Base-by-base conservation (phyloP, 371 early-diverging fungal species). In the Dipsacomyces acuminosporus region DNA sequence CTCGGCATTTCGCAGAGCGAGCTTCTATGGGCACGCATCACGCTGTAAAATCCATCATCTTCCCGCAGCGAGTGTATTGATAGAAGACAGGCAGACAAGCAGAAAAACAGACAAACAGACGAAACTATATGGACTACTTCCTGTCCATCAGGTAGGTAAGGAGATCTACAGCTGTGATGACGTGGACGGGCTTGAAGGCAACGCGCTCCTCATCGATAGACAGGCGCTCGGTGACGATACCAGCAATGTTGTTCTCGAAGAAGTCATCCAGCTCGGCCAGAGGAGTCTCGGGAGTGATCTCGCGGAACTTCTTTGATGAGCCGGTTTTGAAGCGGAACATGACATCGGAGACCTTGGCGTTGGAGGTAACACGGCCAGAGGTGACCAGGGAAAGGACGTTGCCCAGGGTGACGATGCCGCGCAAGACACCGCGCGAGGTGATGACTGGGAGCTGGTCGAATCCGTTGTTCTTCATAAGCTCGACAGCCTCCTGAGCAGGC, bases 381-480 rank as follows among this genome's bases (percentile, higher is more conserved):
- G 90, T 80, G 45, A 95, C 75, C 43, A 90, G 87, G 22, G 92
- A 84, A 21, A 95, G 80, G 41, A 92, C 74, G 74, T 91, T 87
- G 36, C 94, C 90, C 59, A 94, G 78, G 24, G 93, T 93, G 33
- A 93, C 83, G 51, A 93, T 73, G 21, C 96, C 96, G 47, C 83
- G 82, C 34, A 93, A 71, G 21, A 78, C 73, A 9, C 80, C 75
- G 26, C 74, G 71, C 20, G 63, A 48, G 13, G 83, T 75, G 20
- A 90, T 87, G 11, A 96, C 95, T 6, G 96, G 96, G 22, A 96
- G 77, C 76, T 97, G 98, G 76, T 95, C 95, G 62, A 95, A 95
- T 11, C 84, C 91, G 48, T 88, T 84, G 35, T 77, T 65, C 71
- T 93, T 81, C 94, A 95, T 92, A 54, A 91, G 75, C 45, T 78